Percentiles rank a stretch among this genome's conserved stretches.
Evolutionary conservation across 176 grass and related monocot genomes (phyloP).

Genomic region (Rhynchospora breviuscula): DNA sequence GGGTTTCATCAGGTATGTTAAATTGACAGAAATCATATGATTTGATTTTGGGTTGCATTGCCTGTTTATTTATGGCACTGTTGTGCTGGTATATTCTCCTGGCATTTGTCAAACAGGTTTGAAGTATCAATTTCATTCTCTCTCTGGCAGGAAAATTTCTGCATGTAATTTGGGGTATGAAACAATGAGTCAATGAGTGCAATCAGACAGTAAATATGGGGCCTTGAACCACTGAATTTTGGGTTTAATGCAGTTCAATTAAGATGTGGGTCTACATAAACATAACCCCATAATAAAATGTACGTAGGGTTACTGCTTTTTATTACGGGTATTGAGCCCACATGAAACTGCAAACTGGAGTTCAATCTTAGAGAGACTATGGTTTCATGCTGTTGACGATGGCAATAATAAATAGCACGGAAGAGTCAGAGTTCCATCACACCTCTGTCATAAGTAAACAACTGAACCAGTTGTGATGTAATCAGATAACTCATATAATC

Average conservation of each 20-base stretch:
- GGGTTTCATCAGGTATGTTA: constrained; percentile 86
- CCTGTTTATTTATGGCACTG: background rate
- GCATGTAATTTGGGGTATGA: background rate
- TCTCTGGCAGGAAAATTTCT: background rate
- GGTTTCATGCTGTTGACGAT: background rate
- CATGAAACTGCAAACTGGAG: background rate
- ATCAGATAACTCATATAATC: background rate
- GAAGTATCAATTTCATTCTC: background rate
- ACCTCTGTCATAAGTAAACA: background rate
- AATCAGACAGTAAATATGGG: background rate
- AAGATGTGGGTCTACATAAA: background rate
- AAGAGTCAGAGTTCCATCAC: background rate
- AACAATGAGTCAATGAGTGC: background rate
- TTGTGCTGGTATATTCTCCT: background rate
- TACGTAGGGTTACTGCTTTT: background rate
- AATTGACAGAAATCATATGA: background rate
- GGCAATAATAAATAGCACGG: background rate
- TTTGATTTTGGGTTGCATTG: background rate
- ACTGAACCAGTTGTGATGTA: constrained; percentile 3
- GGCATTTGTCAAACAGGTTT: background rate
- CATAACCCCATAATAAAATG: background rate
- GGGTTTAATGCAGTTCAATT: background rate
- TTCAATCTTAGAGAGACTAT: background rate
- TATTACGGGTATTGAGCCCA: background rate
- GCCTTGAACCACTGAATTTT: background rate